Evolutionary conservation across 306 rosid genomes (phyloP).

Genomic region (Hylodesmum podocarpum): DNA sequence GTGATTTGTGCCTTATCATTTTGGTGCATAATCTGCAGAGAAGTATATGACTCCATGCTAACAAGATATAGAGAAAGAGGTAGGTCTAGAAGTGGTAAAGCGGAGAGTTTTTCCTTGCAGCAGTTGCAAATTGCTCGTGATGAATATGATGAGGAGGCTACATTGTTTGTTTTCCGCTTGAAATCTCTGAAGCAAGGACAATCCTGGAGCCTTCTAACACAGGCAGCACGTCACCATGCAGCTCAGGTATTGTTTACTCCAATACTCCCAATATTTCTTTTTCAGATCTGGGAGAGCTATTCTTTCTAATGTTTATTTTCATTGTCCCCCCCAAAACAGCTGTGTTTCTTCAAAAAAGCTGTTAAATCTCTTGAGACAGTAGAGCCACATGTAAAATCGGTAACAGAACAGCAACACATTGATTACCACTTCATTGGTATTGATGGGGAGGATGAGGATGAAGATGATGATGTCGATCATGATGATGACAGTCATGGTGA

Average conservation of each 20-base stretch:
- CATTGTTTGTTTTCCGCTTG: slow-evolving; percentile 74
- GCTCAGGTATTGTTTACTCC: slow-evolving; percentile 62
- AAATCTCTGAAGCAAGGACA: slow-evolving; percentile 92
- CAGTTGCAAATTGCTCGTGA: slow-evolving; percentile 68
- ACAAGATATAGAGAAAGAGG: slow-evolving; percentile 68
- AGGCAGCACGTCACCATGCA: slow-evolving; percentile 94
- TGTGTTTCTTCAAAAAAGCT: slow-evolving; percentile 77
- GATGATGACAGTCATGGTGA: slow-evolving; percentile 43
- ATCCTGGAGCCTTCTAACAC: slow-evolving; percentile 79
- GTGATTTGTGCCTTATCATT: slow-evolving; percentile 16
- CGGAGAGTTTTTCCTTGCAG: slow-evolving; percentile 58
- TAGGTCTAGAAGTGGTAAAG: slow-evolving; percentile 59
- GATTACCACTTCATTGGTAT: slow-evolving; percentile 76
- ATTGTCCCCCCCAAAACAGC: slow-evolving; percentile 46
- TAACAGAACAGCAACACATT: slow-evolving; percentile 73
- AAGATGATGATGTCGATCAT: slow-evolving; percentile 36
- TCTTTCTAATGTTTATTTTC: slow-evolving; percentile 14
- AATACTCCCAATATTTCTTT: neutral
- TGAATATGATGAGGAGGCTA: slow-evolving; percentile 82
- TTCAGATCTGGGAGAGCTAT: neutral
- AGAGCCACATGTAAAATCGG: slow-evolving; percentile 73
- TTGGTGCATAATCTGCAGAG: slow-evolving; percentile 51
- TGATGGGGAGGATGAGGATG: slow-evolving; percentile 56
- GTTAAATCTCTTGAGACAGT: slow-evolving; percentile 68
- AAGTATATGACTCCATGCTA: slow-evolving; percentile 60